Conservation (phyloP, 1,284 basidiomycete species). For the Sporisorium exsertum region DNA sequence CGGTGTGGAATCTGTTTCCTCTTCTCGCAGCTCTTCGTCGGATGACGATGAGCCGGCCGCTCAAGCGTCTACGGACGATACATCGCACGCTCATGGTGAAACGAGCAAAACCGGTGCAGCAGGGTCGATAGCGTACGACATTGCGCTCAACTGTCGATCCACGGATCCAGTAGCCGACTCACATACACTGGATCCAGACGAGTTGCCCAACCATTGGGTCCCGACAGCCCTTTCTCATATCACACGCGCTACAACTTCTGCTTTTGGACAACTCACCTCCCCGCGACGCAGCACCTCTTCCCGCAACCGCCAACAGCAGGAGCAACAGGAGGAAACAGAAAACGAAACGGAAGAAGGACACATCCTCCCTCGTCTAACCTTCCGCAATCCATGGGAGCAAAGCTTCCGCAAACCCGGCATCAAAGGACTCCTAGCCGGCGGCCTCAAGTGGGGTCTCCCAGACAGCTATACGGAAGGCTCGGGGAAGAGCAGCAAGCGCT, state of each 20-base stretch:
- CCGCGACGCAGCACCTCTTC: slow-evolving; percentile 10
- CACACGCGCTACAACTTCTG: slow-evolving; percentile 30
- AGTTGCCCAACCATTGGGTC: slow-evolving; percentile 43
- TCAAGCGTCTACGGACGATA: not conserved
- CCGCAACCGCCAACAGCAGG: not conserved
- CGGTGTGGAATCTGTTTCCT: slow-evolving; percentile 20
- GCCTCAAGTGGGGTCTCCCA: slow-evolving; percentile 60
- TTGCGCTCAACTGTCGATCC: slow-evolving; percentile 23
- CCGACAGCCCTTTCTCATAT: slow-evolving; percentile 31
- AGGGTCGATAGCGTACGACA: slow-evolving; percentile 16
- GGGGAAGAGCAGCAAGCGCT: slow-evolving; percentile 5
- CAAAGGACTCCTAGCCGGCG: slow-evolving; percentile 41
- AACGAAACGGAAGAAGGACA: slow-evolving; percentile 20
- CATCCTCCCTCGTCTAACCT: slow-evolving; percentile 43
- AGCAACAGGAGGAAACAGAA: slow-evolving; percentile 4
- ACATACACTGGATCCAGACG: slow-evolving; percentile 13
- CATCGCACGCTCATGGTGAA: slow-evolving; percentile 2
- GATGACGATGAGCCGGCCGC: slow-evolving; percentile 2
- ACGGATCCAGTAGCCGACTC: slow-evolving; percentile 33
- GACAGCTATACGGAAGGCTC: slow-evolving; percentile 53
- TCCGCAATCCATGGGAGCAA: slow-evolving; percentile 52
- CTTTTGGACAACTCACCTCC: slow-evolving; percentile 18
- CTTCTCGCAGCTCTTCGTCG: slow-evolving; percentile 19
- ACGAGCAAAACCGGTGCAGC: not conserved
- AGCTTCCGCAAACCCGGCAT: slow-evolving; percentile 51